Evolutionary conservation across 2,329 filamentous ascomycete genomes (phyloP).

Genomic region (Trichoderma guizhouense): DNA sequence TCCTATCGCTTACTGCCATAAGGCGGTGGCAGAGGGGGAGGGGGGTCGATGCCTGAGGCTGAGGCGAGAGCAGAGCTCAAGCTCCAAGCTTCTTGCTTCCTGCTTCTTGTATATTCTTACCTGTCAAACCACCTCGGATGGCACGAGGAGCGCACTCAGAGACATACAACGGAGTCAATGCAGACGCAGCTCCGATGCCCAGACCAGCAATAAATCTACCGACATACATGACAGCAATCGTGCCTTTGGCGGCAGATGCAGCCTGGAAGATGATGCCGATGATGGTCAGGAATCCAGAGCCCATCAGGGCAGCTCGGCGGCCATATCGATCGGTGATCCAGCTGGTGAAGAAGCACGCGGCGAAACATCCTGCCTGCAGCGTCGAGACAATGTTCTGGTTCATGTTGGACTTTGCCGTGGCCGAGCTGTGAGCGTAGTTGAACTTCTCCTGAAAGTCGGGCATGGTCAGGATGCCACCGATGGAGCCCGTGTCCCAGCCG

Average conservation of each 20-base stretch:
- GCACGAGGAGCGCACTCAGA: conserved; percentile 50
- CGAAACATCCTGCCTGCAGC: conserved; percentile 66
- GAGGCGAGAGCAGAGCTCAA: not conserved
- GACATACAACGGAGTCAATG: conserved; percentile 43
- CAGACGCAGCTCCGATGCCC: conserved; percentile 49
- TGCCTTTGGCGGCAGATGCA: conserved; percentile 49
- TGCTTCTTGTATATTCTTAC: conserved; percentile 24
- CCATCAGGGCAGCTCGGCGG: conserved; percentile 52
- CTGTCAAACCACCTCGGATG: conserved; percentile 49
- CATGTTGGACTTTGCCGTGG: conserved; percentile 46
- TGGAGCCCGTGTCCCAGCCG: conserved; percentile 58
- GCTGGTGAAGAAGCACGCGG: conserved; percentile 56
- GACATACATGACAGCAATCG: conserved; percentile 61
- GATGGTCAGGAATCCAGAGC: conserved; percentile 54
- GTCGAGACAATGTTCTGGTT: conserved; percentile 68
- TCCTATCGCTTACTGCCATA: not conserved
- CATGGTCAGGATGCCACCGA: conserved; percentile 64
- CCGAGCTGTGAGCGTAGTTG: conserved; percentile 31
- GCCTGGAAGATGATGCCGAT: conserved; percentile 64
- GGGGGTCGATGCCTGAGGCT: not conserved
- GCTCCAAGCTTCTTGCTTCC: not conserved
- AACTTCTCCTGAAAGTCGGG: conserved; percentile 50
- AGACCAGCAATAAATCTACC: conserved; percentile 55
- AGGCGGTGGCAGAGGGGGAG: not conserved
- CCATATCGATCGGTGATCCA: conserved; percentile 55